phyloP scores from a whole-genome alignment of 2,329 filamentous ascomycete genomes.

The Fusarium fracticaudum region DNA sequence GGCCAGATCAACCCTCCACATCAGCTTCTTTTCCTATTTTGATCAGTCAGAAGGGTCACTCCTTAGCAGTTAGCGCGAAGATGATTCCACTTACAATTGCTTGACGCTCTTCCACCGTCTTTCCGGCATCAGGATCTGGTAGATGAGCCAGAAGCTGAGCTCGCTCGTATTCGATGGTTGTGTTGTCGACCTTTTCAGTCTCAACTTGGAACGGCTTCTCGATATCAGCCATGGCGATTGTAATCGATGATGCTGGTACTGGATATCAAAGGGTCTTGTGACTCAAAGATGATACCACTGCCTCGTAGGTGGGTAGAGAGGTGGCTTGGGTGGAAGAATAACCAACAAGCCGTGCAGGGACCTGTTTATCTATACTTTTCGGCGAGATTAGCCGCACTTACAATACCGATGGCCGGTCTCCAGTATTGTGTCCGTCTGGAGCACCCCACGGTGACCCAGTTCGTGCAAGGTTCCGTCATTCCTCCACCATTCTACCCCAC shows the following conservation, averaged over 20 bases:
- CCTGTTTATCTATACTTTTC: neutral
- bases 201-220: neutral
- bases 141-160: neutral
- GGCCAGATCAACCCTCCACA: neutral
- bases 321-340: neutral
- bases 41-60: rapidly evolving
- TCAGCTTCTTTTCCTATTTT: neutral
- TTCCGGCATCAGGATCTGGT: neutral
- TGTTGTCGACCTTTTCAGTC: neutral
- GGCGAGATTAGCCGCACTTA: neutral
- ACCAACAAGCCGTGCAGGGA: neutral
- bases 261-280: neutral
- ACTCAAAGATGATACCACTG: neutral
- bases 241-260: neutral
- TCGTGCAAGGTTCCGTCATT: neutral
- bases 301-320: neutral
- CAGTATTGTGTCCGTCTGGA: neutral
- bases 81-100: neutral
- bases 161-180: neutral
- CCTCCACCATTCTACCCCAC: neutral
- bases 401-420: neutral
- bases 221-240: neutral
- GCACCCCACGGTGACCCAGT: neutral
- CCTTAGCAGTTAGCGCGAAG: no score
- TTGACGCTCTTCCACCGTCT: neutral